A percentile compares a stretch with the other conserved stretches of the same genome.
phyloP scores from a whole-genome alignment of 129 eudicot genomes.

The Tagetes patula region DNA sequence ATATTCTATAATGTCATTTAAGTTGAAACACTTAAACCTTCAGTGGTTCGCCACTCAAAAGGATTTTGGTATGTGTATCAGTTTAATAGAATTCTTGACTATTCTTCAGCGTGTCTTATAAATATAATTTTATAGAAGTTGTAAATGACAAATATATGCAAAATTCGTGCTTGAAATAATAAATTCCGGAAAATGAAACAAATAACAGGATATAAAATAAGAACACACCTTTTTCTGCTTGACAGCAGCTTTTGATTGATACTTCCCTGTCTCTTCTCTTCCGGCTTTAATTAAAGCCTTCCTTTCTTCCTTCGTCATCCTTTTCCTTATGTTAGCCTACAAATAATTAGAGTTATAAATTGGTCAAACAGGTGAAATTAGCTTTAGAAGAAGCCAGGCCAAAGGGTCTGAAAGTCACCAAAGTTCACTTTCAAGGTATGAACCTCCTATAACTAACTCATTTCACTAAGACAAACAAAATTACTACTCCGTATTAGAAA shows the following conservation, averaged over 20 bases:
- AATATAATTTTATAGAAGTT: neutral
- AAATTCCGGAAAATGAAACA: neutral
- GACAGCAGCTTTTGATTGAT: slow-evolving; percentile 59
- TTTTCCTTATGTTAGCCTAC: slow-evolving; percentile 69
- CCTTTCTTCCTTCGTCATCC: slow-evolving; percentile 81
- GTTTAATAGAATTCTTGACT: neutral
- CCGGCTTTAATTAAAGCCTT: slow-evolving; percentile 67
- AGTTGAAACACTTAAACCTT: neutral
- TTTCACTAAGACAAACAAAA: neutral
- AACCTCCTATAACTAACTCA: neutral
- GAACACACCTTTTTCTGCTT: slow-evolving; percentile 78
- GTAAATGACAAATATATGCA: neutral
- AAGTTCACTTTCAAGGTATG: neutral
- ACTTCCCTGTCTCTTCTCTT: slow-evolving; percentile 76
- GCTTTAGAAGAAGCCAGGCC: neutral
- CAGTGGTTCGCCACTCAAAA: neutral
- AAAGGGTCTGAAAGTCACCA: neutral
- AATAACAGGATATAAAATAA: neutral
- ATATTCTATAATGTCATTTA: neutral
- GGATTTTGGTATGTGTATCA: neutral
- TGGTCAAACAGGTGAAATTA: neutral
- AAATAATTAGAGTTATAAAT: neutral
- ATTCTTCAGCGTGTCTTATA: neutral
- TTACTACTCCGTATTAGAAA: neutral
- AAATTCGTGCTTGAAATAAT: slow-evolving; percentile 7